Evolutionary conservation across 2,329 filamentous ascomycete genomes (phyloP), one percentile per base, ranked within the genome.

Genomic region (Ustilaginoidea virens): DNA sequence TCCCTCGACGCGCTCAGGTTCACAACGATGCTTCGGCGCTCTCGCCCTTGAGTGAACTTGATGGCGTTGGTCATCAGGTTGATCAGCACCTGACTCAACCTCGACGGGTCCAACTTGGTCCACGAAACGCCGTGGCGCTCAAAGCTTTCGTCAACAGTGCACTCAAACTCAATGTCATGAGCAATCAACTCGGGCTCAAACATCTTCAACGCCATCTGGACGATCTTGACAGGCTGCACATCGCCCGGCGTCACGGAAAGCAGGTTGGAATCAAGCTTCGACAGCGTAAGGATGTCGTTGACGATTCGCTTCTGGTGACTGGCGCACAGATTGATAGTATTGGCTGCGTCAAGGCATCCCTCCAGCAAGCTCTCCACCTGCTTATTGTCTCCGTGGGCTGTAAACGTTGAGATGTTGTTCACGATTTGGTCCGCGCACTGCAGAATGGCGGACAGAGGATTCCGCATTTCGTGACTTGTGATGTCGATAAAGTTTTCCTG

Each of bases 261-360:
- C 24, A 82, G 61, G 27, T 74, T 74, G 2, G 74, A 79, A 43
- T 82, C 78, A 10, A 82, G 60, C 43, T 82, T 78, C 18, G 69
- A 74, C 12, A 79, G 52, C 1, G 73, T 77, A 12, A 78, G 51
- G 24, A 78, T 68, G 38, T 78, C 73, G 41, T 78, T 71, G 11
- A 78, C 71, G 32, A 78, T 78, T 5, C 72, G 62, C 53, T 80
- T 80, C 49, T 86, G 77, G 52, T 82, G 81, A 44, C 74, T 80
- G 29, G 79, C 77, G 48, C 81, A 90, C 10, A 86, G 60, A 14
- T 74, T 74, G 45, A 87, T 86, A 1, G 80, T 86, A 40, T 81
- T 78, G n/a, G 80, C 75, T 5, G 80, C 79, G 47, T 86, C 79
- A 13, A 82, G 61, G 35, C 68, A 69, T 19, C 54, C 56, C 13